A percentile compares a stretch with the other conserved stretches of the same genome.
Conservation (phyloP, 2,329 filamentous ascomycete species). For the Aspergillus japonicus region DNA sequence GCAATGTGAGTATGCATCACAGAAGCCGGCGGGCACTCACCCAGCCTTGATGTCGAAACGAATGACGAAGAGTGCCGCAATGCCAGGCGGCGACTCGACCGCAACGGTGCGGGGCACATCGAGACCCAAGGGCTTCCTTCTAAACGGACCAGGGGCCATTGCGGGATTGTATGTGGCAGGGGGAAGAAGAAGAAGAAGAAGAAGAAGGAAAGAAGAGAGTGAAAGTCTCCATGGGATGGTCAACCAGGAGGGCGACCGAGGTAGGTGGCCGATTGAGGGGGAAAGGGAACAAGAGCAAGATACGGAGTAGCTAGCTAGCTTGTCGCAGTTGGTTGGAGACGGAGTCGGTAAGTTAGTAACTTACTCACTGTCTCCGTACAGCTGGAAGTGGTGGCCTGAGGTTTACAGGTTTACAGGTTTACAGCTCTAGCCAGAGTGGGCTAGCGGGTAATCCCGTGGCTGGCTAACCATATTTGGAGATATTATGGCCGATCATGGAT, state of each 20-base stretch:
- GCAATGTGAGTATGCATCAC: background rate
- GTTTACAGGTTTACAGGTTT: slow-evolving; percentile 2
- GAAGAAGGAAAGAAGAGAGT: background rate
- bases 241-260: background rate
- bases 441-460: slow-evolving; percentile 4
- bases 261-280: no score
- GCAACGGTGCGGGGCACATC: slow-evolving; percentile 33
- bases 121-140: slow-evolving; percentile 32
- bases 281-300: background rate
- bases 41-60: slow-evolving; percentile 90
- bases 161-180: slow-evolving; percentile 10
- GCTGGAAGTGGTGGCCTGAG: slow-evolving; percentile 12
- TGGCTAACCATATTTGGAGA: no score
- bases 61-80: slow-evolving; percentile 82
- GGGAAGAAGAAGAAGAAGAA: slow-evolving; percentile 7
- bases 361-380: no score
- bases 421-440: slow-evolving; percentile 6
- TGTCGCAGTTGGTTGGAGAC: background rate
- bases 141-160: slow-evolving; percentile 33
- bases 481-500: no score
- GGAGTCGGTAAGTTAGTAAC: background rate
- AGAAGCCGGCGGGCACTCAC: slow-evolving; percentile 47
- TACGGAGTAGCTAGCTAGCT: no score
- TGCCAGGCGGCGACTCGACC: slow-evolving; percentile 45
- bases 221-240: slow-evolving; percentile 26